These are phyloP conservation scores for Neurospora sp. DNA, from an alignment of 495 filamentous ascomycete species.

Conservation along the genomic window DNA sequence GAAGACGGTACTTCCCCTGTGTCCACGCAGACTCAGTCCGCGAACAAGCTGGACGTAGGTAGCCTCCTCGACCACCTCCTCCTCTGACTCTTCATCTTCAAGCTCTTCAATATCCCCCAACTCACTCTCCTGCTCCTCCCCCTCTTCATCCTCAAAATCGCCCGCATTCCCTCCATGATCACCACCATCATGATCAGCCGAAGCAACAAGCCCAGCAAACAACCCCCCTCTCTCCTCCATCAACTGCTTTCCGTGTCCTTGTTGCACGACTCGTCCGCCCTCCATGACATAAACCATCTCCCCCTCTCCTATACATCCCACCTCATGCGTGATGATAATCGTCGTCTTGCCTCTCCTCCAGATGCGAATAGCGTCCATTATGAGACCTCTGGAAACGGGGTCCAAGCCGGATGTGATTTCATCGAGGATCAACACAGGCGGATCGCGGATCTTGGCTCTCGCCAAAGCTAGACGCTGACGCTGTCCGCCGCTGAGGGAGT, in stretches of 20 bases:
- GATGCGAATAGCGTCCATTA: conserved; percentile 61
- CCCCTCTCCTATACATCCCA: conserved; percentile 59
- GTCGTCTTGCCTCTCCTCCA: conserved; percentile 77
- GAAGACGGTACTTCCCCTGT: neutral
- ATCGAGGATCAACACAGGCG: conserved; percentile 78
- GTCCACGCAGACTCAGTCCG: conserved; percentile 2
- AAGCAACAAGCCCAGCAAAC: conserved; percentile 20
- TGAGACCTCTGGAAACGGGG: conserved; percentile 48
- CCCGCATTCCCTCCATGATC: neutral
- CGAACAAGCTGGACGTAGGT: conserved; percentile 9
- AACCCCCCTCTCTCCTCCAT: conserved; percentile 17
- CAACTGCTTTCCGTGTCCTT: conserved; percentile 44
- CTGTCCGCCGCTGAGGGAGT: conserved; percentile 76
- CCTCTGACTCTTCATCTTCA: neutral
- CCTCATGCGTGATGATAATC: conserved; percentile 87
- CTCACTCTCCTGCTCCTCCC: neutral
- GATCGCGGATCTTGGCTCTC: conserved; percentile 63
- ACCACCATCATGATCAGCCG: conserved; percentile 8
- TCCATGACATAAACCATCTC: conserved; percentile 82
- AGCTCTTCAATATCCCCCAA: neutral
- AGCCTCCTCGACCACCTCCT: conserved; percentile 2
- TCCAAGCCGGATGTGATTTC: conserved; percentile 83
- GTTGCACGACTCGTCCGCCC: conserved; percentile 54
- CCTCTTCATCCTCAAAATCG: neutral
- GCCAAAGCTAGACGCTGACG: conserved; percentile 67